Evolutionary conservation across 805 yeast genomes (phyloP).

Genomic region (Cyberlindnera xishuangbannaensis): DNA sequence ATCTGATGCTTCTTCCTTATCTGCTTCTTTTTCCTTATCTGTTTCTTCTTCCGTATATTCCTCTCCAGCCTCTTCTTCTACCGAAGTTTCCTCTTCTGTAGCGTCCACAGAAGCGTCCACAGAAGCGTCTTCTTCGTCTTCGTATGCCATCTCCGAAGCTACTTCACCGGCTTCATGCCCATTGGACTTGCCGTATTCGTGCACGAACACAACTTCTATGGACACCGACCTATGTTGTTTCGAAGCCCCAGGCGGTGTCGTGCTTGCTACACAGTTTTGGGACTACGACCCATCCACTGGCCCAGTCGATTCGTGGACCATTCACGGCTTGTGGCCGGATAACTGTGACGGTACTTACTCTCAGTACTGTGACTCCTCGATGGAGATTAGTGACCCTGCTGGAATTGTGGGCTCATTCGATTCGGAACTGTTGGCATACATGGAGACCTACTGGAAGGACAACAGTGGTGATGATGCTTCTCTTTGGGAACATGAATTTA

Average conservation of each 20-base stretch:
- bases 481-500: slow-evolving; percentile 88
- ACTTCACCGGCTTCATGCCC: slow-evolving; percentile 38
- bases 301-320: slow-evolving; percentile 63
- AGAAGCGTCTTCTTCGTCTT: background rate
- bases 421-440: slow-evolving; percentile 44
- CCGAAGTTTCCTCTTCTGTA: slow-evolving; percentile 1
- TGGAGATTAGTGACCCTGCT: slow-evolving; percentile 48
- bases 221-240: slow-evolving; percentile 66
- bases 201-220: slow-evolving; percentile 49
- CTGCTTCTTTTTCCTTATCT: background rate
- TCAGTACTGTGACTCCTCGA: slow-evolving; percentile 65
- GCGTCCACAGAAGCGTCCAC: background rate
- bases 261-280: slow-evolving; percentile 90
- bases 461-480: slow-evolving; percentile 59
- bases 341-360: slow-evolving; percentile 77
- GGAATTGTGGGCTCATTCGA: slow-evolving; percentile 38
- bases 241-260: slow-evolving; percentile 80
- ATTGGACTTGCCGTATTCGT: slow-evolving; percentile 50
- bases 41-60: slow-evolving; percentile 1
- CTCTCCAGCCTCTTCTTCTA: slow-evolving; percentile 1
- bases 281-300: slow-evolving; percentile 75
- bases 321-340: slow-evolving; percentile 90
- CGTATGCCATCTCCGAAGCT: background rate
- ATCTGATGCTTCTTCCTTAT: background rate
- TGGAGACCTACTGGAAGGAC: slow-evolving; percentile 69